Percentiles rank a stretch among this genome's conserved stretches.
Conservation (phyloP, 768 basidiomycete genomes). For the Tricholomella constricta region DNA sequence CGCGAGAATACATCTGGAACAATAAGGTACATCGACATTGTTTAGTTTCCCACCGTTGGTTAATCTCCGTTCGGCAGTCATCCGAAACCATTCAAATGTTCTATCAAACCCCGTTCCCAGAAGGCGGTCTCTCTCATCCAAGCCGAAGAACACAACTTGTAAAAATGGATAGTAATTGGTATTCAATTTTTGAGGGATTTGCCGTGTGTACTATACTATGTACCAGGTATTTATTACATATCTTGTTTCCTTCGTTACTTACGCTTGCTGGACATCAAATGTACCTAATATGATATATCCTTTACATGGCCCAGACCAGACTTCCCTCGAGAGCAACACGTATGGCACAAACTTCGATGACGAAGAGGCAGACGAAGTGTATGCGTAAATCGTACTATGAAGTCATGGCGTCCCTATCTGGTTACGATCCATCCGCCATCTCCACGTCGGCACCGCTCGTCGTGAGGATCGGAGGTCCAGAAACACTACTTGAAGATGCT, state of each 20-base stretch:
- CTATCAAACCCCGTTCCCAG: slow-evolving; percentile 60
- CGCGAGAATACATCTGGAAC: slow-evolving; percentile 62
- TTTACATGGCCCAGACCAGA: slow-evolving; percentile 10
- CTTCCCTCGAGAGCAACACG: slow-evolving; percentile 1
- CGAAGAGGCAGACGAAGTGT: not conserved
- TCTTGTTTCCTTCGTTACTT: slow-evolving; percentile 32
- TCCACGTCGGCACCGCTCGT: slow-evolving; percentile 18
- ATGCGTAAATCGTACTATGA: slow-evolving; percentile 9
- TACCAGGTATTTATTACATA: slow-evolving; percentile 34
- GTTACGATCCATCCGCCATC: slow-evolving; percentile 17
- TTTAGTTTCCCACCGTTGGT: not conserved
- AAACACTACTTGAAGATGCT: not conserved
- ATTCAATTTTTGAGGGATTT: slow-evolving; percentile 13
- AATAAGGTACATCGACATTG: slow-evolving; percentile 48
- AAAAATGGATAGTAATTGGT: slow-evolving; percentile 6
- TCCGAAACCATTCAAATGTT: slow-evolving; percentile 63
- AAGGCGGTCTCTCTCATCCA: slow-evolving; percentile 56
- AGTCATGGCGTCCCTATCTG: not conserved
- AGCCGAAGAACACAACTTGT: slow-evolving; percentile 37
- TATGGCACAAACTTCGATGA: slow-evolving; percentile 1
- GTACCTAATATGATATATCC: slow-evolving; percentile 18
- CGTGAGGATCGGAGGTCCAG: slow-evolving; percentile 7
- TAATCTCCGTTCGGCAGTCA: slow-evolving; percentile 39
- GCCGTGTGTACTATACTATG: slow-evolving; percentile 4
- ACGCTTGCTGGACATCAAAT: slow-evolving; percentile 20